These are phyloP conservation scores for Phyllosticta citriasiana DNA, from an alignment of 2,329 filamentous ascomycete genomes.

Conservation along the genomic window DNA sequence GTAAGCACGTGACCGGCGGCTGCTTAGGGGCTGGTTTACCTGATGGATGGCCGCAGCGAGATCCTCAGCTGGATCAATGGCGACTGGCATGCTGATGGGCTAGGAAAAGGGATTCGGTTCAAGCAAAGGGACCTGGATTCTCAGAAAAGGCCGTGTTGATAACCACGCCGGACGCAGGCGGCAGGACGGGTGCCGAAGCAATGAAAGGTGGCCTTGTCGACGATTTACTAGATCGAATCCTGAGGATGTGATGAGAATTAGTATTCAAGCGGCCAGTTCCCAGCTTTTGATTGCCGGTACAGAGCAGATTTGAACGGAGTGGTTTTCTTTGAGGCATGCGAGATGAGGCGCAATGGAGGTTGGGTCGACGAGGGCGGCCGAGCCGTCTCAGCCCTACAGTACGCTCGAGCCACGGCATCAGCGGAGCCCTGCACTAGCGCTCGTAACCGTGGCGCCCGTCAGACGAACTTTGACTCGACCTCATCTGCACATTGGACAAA, in stretches of 20 bases:
- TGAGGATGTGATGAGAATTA: not conserved
- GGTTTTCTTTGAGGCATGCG: not conserved
- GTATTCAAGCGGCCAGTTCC: not conserved
- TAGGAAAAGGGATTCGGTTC: not conserved
- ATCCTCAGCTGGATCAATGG: slow-evolving; percentile 38
- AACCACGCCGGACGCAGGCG: not conserved
- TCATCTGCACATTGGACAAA: not conserved
- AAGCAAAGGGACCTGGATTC: not conserved
- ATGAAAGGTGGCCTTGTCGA: not conserved
- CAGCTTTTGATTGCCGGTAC: not conserved
- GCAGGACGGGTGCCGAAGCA: not conserved
- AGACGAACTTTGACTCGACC: not conserved
- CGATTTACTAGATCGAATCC: not conserved
- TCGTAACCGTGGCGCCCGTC: not conserved
- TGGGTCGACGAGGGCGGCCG: not conserved
- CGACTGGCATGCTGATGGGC: slow-evolving; percentile 21
- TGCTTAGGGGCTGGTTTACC: slow-evolving; percentile 25
- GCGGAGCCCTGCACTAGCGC: not conserved
- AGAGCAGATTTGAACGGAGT: not conserved
- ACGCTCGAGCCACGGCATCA: not conserved
- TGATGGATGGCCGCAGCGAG: slow-evolving; percentile 40
- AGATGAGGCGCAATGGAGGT: not conserved
- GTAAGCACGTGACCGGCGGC: not conserved
- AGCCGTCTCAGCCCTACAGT: not conserved
- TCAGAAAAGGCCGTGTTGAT: not conserved